Evolutionary conservation across 1,284 basidiomycete genomes (phyloP).

Genomic region (Neolentinus lepideus): DNA sequence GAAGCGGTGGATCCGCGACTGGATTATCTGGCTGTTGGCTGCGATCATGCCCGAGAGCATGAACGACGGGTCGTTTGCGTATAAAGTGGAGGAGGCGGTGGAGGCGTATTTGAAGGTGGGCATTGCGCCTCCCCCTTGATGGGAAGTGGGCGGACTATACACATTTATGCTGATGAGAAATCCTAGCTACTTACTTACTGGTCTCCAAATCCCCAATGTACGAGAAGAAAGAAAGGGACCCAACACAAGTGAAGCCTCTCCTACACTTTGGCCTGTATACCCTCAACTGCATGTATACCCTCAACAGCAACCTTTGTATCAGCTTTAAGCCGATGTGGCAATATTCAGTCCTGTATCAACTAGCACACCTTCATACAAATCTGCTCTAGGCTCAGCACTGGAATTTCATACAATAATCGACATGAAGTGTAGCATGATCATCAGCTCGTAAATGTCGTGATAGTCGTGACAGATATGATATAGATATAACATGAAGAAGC

Average conservation of each 20-base stretch:
- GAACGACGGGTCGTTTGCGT: not conserved
- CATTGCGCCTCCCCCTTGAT: no score
- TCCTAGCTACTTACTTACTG: no score
- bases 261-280: not conserved
- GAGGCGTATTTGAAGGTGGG: not conserved
- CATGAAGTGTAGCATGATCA: constrained; percentile 7
- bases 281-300: not conserved
- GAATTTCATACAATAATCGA: not conserved
- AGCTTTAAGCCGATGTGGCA: not conserved
- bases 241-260: no score
- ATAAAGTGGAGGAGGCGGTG: not conserved
- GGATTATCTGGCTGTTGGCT: constrained; percentile 25
- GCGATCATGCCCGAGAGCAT: constrained; percentile 5
- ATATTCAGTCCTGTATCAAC: not conserved
- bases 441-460: constrained; percentile 1
- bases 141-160: no score
- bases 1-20: constrained; percentile 23
- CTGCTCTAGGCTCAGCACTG: no score
- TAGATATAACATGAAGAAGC: not conserved
- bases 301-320: not conserved
- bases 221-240: no score
- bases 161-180: no score
- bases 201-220: no score
- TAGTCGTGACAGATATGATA: constrained; percentile 1
- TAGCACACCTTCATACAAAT: no score